Base-by-base conservation (phyloP, 2,329 filamentous ascomycete species). In the Pyrenophora graminea region DNA sequence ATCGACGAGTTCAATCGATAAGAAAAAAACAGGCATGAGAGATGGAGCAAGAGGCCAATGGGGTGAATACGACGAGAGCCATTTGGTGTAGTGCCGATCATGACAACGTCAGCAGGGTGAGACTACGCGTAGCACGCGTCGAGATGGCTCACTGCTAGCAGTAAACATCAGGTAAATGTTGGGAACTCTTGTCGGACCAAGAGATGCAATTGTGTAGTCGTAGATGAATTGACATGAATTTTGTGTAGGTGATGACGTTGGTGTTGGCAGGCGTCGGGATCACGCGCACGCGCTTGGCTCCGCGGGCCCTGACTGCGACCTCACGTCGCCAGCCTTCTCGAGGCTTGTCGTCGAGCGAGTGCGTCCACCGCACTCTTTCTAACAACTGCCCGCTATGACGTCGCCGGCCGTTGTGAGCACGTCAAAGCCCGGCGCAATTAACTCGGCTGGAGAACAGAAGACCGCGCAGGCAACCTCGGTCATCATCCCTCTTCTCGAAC, bases 401-500 rank as follows among this genome's bases (percentile, higher is more conserved):
- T 58, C 62, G 9, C 60, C 58, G 17, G 49, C 58, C 43, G 51
- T 61, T 13, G 45, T 51, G 27, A 57, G 59, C 47, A 62, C 66
- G 31, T 63, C 60, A 31, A 66, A 63, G 49, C 52, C 60, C 10
- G 54, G 60, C 41, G 56, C 62, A 40, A 60, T 59, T 41, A 50
- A 59, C 37, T 56, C 55, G 9, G 53, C 53, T n/a, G 46, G 66
- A 41, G 66, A 70, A 37, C 62, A 66, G 55, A 55, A 54, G 23
- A 75, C 79, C 42, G 85, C 84, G 70, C 75, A 81, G 63, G 84
- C 81, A 73, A 79, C 82, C 40, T 83, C 85, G 44, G 81, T 87
- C 51, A 73, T 88, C 48, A 85, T 96, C 49, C 91, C 91, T 3
- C 61, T 86, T 33, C 69, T 93, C 43, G 81, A 96, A 34, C 73